phyloP scores from a whole-genome alignment of 2,329 filamentous ascomycete genomes.

The Alternaria hordeiaustralica region DNA sequence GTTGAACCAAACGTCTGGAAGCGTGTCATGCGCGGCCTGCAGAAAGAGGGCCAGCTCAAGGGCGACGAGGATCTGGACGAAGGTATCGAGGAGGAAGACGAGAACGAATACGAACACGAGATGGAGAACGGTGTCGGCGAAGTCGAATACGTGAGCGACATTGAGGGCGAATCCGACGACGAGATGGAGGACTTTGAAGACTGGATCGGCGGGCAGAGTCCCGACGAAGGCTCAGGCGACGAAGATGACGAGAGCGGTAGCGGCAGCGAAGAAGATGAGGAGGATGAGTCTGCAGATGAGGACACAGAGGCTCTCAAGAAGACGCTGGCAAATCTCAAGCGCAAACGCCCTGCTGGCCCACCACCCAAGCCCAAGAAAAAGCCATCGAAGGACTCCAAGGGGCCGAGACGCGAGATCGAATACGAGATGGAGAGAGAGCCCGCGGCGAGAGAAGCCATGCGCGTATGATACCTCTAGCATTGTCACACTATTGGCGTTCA shows the following conservation, averaged over 20 bases:
- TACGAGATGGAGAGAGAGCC: slow-evolving; percentile 74
- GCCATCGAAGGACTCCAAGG: slow-evolving; percentile 52
- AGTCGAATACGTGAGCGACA: slow-evolving; percentile 92
- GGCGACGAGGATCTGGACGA: slow-evolving; percentile 89
- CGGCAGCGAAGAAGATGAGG: slow-evolving; percentile 60
- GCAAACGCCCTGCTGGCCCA: slow-evolving; percentile 61
- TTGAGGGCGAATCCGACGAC: slow-evolving; percentile 76
- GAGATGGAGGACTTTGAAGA: slow-evolving; percentile 79
- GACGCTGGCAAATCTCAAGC: slow-evolving; percentile 60
- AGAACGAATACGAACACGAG: slow-evolving; percentile 71
- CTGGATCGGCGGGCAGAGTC: slow-evolving; percentile 80
- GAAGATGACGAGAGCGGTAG: slow-evolving; percentile 64
- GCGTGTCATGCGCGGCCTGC: slow-evolving; percentile 90
- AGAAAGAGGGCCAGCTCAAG: slow-evolving; percentile 81
- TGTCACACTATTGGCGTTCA: slow-evolving; percentile 21
- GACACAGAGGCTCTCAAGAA: slow-evolving; percentile 63
- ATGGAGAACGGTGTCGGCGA: slow-evolving; percentile 71
- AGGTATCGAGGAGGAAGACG: slow-evolving; percentile 80
- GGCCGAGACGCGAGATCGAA: slow-evolving; percentile 75
- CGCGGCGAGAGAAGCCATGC: slow-evolving; percentile 46
- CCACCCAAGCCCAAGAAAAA: slow-evolving; percentile 66
- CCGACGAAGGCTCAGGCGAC: slow-evolving; percentile 60
- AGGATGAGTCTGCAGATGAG: slow-evolving; percentile 63
- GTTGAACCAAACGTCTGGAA: slow-evolving; percentile 96
- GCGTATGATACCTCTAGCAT: slow-evolving; percentile 34